Conservation (phyloP, 176 grass and related monocot species). For the Oryza punctata region DNA sequence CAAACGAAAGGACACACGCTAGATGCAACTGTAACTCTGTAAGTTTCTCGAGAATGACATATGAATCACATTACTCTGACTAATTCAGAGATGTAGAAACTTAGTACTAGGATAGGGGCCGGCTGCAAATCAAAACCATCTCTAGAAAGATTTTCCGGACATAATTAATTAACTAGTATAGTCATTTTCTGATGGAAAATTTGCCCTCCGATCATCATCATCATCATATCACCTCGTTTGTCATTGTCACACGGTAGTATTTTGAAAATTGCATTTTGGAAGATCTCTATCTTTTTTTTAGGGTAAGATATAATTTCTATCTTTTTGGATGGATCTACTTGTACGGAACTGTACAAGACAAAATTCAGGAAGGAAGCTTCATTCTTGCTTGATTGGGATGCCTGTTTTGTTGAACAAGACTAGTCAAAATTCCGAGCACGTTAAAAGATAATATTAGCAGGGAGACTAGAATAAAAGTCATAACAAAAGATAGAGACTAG, state of each 20-base stretch:
- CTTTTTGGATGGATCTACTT: constrained; percentile 12
- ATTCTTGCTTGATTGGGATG: neutral
- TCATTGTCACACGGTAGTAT: neutral
- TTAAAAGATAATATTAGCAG: neutral
- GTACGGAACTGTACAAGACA: neutral
- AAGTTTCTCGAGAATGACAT: neutral
- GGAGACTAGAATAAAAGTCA: neutral
- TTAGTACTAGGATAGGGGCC: neutral
- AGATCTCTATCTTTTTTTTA: neutral
- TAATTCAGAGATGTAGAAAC: neutral
- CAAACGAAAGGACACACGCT: neutral
- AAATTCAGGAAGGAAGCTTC: constrained; percentile 18
- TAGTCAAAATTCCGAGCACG: constrained; percentile 7
- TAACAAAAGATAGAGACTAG: neutral
- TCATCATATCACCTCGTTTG: neutral
- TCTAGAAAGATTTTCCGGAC: neutral
- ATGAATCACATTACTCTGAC: neutral
- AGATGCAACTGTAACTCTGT: neutral
- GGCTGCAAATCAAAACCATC: neutral
- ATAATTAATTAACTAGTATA: neutral
- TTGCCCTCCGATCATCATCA: neutral
- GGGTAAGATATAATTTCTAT: neutral
- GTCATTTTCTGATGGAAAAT: neutral
- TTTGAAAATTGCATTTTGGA: neutral
- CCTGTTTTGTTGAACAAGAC: constrained; percentile 2